Percentiles rank a stretch among this genome's conserved stretches.
These are phyloP conservation scores for Whalleya microplaca DNA, from an alignment of 2,329 filamentous ascomycete species.

Conservation along the genomic window DNA sequence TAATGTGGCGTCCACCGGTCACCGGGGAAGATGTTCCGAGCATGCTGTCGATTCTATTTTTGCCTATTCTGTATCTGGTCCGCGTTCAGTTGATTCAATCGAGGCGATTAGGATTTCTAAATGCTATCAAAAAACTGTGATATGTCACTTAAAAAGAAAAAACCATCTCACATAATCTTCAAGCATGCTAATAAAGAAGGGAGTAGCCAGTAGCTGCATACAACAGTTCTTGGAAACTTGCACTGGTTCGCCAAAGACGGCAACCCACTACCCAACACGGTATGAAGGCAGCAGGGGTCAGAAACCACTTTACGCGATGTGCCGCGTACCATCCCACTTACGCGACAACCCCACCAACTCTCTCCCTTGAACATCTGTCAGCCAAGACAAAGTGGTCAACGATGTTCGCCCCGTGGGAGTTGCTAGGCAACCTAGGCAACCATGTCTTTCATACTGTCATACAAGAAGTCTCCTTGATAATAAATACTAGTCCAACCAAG, in stretches of 20 bases:
- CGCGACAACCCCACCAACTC: slow-evolving; percentile 31
- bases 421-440: slow-evolving; percentile 41
- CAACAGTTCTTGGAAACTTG: neutral
- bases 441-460: slow-evolving; percentile 33
- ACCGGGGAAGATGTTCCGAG: slow-evolving; percentile 24
- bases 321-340: slow-evolving; percentile 40
- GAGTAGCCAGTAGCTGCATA: neutral
- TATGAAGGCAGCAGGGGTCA: slow-evolving; percentile 30
- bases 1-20: slow-evolving; percentile 1
- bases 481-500: slow-evolving; percentile 26
- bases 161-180: slow-evolving; percentile 1
- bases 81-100: slow-evolving; percentile 7
- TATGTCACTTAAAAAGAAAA: slow-evolving; percentile 1
- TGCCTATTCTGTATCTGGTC: slow-evolving; percentile 9
- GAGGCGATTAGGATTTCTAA: slow-evolving; percentile 7
- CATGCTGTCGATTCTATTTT: slow-evolving; percentile 10
- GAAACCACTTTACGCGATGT: slow-evolving; percentile 46
- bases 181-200: slow-evolving; percentile 2
- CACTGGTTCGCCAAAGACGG: slow-evolving; percentile 7
- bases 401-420: slow-evolving; percentile 32
- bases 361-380: slow-evolving; percentile 26
- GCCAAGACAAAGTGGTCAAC: slow-evolving; percentile 30
- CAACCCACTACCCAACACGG: slow-evolving; percentile 5
- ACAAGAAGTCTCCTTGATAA: slow-evolving; percentile 21
- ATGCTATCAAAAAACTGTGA: slow-evolving; percentile 1